Base-by-base conservation (phyloP, 2,329 filamentous ascomycete genomes). In the Coccinonectria pachysandricola region DNA sequence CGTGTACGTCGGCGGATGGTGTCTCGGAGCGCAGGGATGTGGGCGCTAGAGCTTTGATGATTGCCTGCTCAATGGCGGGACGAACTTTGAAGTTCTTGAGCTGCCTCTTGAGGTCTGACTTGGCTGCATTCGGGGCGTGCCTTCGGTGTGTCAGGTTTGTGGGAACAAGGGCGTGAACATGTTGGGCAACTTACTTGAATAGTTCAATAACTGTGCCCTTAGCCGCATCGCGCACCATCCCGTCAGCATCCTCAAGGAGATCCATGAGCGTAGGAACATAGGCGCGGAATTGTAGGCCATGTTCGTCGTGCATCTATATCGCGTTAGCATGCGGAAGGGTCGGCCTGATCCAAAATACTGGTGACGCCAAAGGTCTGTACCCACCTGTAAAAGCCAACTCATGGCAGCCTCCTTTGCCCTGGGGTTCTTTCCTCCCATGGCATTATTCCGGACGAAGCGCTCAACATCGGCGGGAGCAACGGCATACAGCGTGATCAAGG, bases 181-280 rank as follows among this genome's bases (percentile, higher is more conserved):
- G 14, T 18, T 6, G 11, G 13, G 7, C 12, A 16, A 44, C 64
- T 33, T 59, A 85, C 79, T 68, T 72, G 58, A 95, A 95, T 16
- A 96, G 68, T 37, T 91, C 82, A 33, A 95, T 81, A 24, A 95
- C 77, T 2, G 83, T 80, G 29, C 64, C 64, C 59, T 91, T 93
- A 35, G 87, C 85, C 19, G 73, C 71, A 46, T 94, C 86, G 51
- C 88, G 75, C 38, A 95, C 86, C 55, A 75, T 78, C 25, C 81
- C 79, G 52, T 94, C 88, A 7, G 86, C 81, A 53, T 95, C 87
- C 56, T 95, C 88, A 21, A 95, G 68, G 40, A 91, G 71, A 28
- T 84, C 79, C 60, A 95, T 88, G 20, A 95, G 66, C 8, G 71
- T 68, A 3, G 83, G 79, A 2, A 93, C 86, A 50, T 92, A 94